Conservation (phyloP, 106 monocot genomes). For the Acorus calamus region DNA sequence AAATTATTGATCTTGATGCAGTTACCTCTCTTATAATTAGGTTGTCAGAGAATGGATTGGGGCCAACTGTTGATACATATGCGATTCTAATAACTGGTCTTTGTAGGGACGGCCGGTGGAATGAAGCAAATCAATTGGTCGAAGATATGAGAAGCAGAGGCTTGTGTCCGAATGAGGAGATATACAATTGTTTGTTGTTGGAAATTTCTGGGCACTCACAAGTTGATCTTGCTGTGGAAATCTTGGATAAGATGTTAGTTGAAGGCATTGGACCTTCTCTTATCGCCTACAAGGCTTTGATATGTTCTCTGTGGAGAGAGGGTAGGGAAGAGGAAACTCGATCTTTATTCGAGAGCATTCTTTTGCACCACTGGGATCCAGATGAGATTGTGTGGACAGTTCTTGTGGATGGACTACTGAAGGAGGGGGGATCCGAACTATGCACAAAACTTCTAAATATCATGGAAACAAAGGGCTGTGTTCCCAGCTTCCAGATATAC, state of each 20-base stretch:
- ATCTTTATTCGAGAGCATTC: slow-evolving; percentile 50
- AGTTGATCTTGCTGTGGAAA: slow-evolving; percentile 60
- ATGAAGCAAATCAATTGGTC: slow-evolving; percentile 52
- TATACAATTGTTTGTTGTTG: slow-evolving; percentile 37
- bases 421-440: slow-evolving; percentile 34
- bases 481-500: slow-evolving; percentile 37
- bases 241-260: slow-evolving; percentile 26
- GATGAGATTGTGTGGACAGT: slow-evolving; percentile 92
- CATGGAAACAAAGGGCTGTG: slow-evolving; percentile 49
- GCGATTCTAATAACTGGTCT: slow-evolving; percentile 42
- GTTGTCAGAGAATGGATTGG: slow-evolving; percentile 38
- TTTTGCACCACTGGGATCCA: slow-evolving; percentile 55
- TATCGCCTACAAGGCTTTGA: slow-evolving; percentile 40
- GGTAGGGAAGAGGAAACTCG: slow-evolving; percentile 38
- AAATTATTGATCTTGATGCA: slow-evolving; percentile 21
- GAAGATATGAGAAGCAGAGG: slow-evolving; percentile 36
- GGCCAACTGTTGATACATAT: slow-evolving; percentile 26
- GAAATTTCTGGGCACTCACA: slow-evolving; percentile 26
- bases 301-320: slow-evolving; percentile 63
- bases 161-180: slow-evolving; percentile 47
- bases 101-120: slow-evolving; percentile 60
- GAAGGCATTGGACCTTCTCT: slow-evolving; percentile 35
- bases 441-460: slow-evolving; percentile 59
- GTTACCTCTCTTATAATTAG: slow-evolving; percentile 40
- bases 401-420: slow-evolving; percentile 74